Base-by-base conservation (phyloP, 208 protist species). In the Leptomonas seymouri region DNA sequence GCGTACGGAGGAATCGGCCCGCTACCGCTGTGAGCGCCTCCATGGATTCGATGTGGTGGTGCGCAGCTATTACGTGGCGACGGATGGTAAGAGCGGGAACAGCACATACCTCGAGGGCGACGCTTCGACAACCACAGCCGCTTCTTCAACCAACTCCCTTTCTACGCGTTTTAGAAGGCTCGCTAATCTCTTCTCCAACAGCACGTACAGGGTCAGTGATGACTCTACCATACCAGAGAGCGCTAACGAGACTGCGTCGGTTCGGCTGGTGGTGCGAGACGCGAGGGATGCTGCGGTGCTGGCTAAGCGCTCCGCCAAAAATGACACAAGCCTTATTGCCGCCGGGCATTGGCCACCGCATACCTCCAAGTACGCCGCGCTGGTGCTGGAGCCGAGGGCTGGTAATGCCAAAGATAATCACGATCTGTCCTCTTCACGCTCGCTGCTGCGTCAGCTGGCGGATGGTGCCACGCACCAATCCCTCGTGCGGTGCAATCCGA, bases 401-500 rank as follows among this genome's bases (percentile, higher is more conserved):
- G 42, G 18, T 2, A 27, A 20, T 16, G 27, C 1, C 5, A 23
- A 27, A 23, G 46, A 61, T 30, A 27, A 58, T 15, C 18, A 21
- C 45, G 41, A 27, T 36, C 21, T 21, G 3, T 23, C 50, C 41
- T 21, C 34, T 34, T 63, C 71, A 41, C 64, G 57, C 25, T 71
- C 68, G 41, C 49, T 76, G 30, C 72, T 94, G 45, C 85, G 76
- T 0, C 62, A 71, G 46, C 58, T 91, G 14, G 77, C 79, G 0
- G 86, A 96, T 67, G 50, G 67, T n/a, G 76, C 80, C 21, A 96
- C 91, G 16, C 78, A 93, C 55, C 91, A 96, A 59, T 91, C 91
- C 1, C 76, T 96, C 39, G 78, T 93, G 39, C 82, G 86, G 45
- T 96, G 91, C 78, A 80, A 85, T 54, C 78, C 85, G 14, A 76